Conservation (phyloP, 495 filamentous ascomycete species). For the Penicillium diatomitis region DNA sequence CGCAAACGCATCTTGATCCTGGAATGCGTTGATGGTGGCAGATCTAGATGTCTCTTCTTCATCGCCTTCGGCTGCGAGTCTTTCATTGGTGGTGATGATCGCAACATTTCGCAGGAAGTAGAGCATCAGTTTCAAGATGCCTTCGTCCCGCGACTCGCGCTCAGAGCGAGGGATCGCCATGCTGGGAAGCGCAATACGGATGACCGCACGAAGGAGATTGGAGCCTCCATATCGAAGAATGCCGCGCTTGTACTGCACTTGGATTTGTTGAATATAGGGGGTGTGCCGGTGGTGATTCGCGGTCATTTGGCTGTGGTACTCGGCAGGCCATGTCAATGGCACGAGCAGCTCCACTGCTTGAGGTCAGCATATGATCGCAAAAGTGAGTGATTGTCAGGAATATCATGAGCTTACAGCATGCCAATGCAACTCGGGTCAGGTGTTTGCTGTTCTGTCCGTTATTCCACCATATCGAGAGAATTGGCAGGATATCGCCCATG, state of each 20-base stretch:
- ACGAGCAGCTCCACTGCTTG: conserved; percentile 73
- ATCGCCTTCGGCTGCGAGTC: conserved; percentile 55
- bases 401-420: conserved; percentile 47
- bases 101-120: conserved; percentile 84
- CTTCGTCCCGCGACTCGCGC: conserved; percentile 71
- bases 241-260: conserved; percentile 79
- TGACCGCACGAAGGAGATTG: conserved; percentile 64
- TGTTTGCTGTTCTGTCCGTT: conserved; percentile 56
- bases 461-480: conserved; percentile 69
- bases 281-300: conserved; percentile 86
- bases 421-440: conserved; percentile 71
- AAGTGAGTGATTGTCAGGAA: too few relatives aligned
- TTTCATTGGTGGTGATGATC: conserved; percentile 63
- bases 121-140: conserved; percentile 84
- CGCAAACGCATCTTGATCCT: conserved; percentile 81
- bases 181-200: conserved; percentile 76
- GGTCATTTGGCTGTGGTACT: conserved; percentile 76
- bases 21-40: conserved; percentile 77
- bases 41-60: conserved; percentile 86
- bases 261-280: conserved; percentile 78
- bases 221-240: conserved; percentile 74
- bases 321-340: conserved; percentile 89
- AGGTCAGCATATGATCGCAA: conserved; percentile 1
- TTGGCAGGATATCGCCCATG: conserved; percentile 79
- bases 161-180: conserved; percentile 74